Evolutionary conservation across 208 protist genomes (phyloP).

Genomic region (Lotmaria passim): DNA sequence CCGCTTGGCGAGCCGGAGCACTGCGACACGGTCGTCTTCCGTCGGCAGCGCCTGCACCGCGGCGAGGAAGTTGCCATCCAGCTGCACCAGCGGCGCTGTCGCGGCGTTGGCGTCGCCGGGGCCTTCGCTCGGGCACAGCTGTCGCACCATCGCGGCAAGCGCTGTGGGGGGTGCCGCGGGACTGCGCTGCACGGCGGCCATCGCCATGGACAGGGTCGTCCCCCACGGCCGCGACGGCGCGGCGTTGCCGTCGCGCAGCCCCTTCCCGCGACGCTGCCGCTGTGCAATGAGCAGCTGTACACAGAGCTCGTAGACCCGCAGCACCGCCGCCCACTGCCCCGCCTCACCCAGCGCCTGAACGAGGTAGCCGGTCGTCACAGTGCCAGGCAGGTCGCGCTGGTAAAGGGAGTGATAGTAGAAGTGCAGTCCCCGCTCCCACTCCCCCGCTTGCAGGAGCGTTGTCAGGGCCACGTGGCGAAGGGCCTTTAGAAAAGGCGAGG

Average conservation of each 20-base stretch:
- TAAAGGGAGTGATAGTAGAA: conserved; percentile 61
- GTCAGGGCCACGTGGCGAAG: conserved; percentile 51
- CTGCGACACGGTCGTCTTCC: conserved; percentile 30
- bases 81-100: conserved; percentile 36
- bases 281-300: conserved; percentile 40
- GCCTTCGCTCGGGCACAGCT: conserved; percentile 4
- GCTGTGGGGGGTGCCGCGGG: conserved; percentile 17
- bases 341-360: conserved; percentile 45
- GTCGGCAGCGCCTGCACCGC: conserved; percentile 43
- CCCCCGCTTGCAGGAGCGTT: conserved; percentile 36
- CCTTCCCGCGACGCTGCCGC: background rate
- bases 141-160: conserved; percentile 30
- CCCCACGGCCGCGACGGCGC: conserved; percentile 37
- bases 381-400: conserved; percentile 51
- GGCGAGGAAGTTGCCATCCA: conserved; percentile 64
- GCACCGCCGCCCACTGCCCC: conserved; percentile 35
- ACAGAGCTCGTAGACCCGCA: conserved; percentile 49
- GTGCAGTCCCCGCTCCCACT: conserved; percentile 51
- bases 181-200: conserved; percentile 40
- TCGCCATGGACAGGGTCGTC: conserved; percentile 61
- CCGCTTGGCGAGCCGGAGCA: conserved; percentile 35
- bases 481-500: conserved; percentile 26
- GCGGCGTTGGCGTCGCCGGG: background rate
- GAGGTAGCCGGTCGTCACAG: conserved; percentile 51
- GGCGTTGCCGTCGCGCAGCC: background rate